Conservation (phyloP, 2,329 filamentous ascomycete genomes). For the Lecanicillium sp. region DNA sequence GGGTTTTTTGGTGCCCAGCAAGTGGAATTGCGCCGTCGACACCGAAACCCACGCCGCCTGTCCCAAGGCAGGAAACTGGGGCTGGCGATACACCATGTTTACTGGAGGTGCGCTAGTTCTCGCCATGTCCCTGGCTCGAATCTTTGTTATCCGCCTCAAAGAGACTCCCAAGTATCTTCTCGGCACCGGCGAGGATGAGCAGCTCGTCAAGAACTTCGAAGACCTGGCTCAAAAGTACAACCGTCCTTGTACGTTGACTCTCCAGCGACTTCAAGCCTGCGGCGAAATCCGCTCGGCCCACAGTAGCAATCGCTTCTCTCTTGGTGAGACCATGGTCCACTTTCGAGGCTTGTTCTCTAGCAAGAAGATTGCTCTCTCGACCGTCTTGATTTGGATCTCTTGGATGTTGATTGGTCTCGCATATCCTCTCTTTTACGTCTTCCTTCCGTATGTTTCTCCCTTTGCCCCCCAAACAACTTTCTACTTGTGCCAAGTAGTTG, state of each 20-base stretch:
- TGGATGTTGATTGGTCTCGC: constrained; percentile 65
- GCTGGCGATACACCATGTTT: constrained; percentile 39
- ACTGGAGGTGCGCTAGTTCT: constrained; percentile 36
- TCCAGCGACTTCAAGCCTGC: constrained; percentile 37
- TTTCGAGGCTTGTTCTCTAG: constrained; percentile 58
- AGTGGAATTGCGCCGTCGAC: constrained; percentile 28
- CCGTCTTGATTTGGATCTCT: constrained; percentile 56
- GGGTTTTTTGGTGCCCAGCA: constrained; percentile 40
- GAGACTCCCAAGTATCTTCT: constrained; percentile 43
- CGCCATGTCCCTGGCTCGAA: constrained; percentile 33
- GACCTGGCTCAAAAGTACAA: constrained; percentile 38
- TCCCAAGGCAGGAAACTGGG: constrained; percentile 35
- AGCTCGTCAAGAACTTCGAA: constrained; percentile 40
- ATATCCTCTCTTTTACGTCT: constrained; percentile 70
- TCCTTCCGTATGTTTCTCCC: constrained; percentile 43
- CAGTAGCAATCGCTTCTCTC: constrained; percentile 21
- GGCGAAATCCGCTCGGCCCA: constrained; percentile 31
- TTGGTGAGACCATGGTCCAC: constrained; percentile 36
- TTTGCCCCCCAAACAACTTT: background rate
- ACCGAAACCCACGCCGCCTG: constrained; percentile 33
- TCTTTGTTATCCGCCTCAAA: constrained; percentile 35
- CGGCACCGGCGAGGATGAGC: constrained; percentile 34
- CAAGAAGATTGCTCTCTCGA: constrained; percentile 50
- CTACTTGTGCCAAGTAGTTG: background rate
- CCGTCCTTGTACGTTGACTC: constrained; percentile 29